These are phyloP conservation scores for Arxiozyma slooffiae DNA, from an alignment of 1,139 yeast species.

Conservation along the genomic window DNA sequence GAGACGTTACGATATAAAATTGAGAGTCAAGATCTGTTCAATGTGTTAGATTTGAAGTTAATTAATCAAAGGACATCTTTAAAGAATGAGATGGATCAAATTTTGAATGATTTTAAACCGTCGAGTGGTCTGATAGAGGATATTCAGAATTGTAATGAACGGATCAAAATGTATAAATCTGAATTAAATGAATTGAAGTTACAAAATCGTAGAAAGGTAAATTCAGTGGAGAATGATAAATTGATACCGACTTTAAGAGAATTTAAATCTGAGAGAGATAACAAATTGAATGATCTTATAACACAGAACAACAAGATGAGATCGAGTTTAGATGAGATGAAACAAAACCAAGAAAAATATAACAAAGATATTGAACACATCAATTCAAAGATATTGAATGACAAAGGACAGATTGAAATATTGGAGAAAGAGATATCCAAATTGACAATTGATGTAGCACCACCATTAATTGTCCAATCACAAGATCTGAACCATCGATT, in stretches of 20 bases:
- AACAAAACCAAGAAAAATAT: background rate
- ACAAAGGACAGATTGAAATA: background rate
- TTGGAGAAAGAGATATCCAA: background rate
- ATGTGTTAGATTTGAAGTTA: background rate
- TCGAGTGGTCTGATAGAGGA: constrained; percentile 10
- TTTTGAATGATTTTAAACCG: constrained; percentile 8
- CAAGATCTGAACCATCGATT: background rate
- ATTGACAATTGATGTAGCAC: background rate
- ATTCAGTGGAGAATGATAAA: background rate
- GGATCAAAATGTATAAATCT: background rate
- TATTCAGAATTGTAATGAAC: background rate
- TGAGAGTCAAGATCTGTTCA: constrained; percentile 1
- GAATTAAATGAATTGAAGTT: background rate
- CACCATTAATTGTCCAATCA: background rate
- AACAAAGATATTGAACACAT: background rate
- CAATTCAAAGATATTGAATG: background rate
- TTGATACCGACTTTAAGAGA: background rate
- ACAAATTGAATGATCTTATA: background rate
- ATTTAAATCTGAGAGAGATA: background rate
- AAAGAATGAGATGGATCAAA: constrained; percentile 15
- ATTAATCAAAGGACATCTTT: background rate
- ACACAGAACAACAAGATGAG: background rate
- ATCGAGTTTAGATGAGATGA: background rate
- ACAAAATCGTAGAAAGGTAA: background rate
- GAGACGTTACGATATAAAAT: background rate